Conservation (phyloP, 2,329 filamentous ascomycete genomes). For the Knufia petricola region DNA sequence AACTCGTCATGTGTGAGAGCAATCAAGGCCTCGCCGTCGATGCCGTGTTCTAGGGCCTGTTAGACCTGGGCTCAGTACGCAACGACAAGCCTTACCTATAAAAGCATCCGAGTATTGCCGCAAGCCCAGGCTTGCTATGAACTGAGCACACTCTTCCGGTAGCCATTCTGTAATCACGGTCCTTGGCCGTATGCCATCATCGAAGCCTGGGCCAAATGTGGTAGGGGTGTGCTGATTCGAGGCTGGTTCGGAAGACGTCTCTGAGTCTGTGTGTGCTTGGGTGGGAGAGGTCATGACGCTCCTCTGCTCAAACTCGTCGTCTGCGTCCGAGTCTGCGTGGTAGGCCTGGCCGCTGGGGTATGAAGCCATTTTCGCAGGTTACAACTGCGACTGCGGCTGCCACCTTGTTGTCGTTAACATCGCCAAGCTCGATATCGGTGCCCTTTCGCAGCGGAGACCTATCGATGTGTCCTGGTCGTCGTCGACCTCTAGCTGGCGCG, state of each 20-base stretch:
- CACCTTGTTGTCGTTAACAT: background rate
- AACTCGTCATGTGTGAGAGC: slow-evolving; percentile 85
- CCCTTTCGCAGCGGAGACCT: background rate
- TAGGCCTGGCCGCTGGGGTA: slow-evolving; percentile 38
- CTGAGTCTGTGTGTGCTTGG: slow-evolving; percentile 46
- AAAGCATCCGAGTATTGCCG: slow-evolving; percentile 75
- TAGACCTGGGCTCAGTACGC: slow-evolving; percentile 27
- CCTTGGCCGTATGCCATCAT: slow-evolving; percentile 45
- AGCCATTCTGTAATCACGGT: slow-evolving; percentile 54
- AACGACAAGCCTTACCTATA: slow-evolving; percentile 49
- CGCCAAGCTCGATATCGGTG: background rate
- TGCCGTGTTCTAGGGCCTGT: slow-evolving; percentile 65
- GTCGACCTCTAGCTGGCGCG: background rate
- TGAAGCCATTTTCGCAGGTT: slow-evolving; percentile 29
- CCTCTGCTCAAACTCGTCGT: slow-evolving; percentile 54
- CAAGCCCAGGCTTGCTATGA: slow-evolving; percentile 68
- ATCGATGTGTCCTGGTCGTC: background rate
- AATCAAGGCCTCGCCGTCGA: slow-evolving; percentile 82
- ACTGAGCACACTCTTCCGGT: slow-evolving; percentile 81
- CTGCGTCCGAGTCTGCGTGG: slow-evolving; percentile 55
- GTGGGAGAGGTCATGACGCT: slow-evolving; percentile 47
- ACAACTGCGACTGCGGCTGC: no score
- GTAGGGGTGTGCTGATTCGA: slow-evolving; percentile 55
- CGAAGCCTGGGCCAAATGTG: slow-evolving; percentile 44
- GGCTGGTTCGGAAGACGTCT: slow-evolving; percentile 48